Evolutionary conservation across 345 rosid genomes (phyloP), one percentile per base, ranked within the genome.

Genomic region (Nasturtium officinale): DNA sequence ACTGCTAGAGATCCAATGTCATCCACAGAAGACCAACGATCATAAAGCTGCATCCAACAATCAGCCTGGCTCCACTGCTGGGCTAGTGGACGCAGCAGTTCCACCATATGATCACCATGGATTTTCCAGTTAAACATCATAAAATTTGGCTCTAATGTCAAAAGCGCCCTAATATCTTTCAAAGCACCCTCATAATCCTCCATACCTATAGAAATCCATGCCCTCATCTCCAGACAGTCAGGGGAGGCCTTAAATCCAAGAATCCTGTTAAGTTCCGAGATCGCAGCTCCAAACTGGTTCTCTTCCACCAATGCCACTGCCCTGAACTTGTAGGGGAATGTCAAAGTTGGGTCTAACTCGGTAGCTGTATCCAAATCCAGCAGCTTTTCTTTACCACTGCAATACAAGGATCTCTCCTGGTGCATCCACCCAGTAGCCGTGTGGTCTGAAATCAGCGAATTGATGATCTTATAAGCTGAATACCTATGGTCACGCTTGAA

Each of bases 21-120:
- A 61, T 94, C 98, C 32, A 94, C 98, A 11, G 86, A 82, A 35
- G 97, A 94, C 98, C 98, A 94, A 32, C 91, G 83, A 80, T 94
- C 96, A 74, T 89, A 87, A 35, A 94, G 86, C 72, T 89, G 96
- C 96, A 91, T 89, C 98, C 97, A 94, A 75, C 97, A 91, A 71
- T 91, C 97, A 70, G 91, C 97, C 75, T 86, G 90, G 77, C 87
- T 88, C 85, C 86, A 88, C 71, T 87, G 88, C 75, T 84, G 96
- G 37, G 81, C 96, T 64, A 82, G 83, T 40, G 97, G 96, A 6
- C 78, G 75, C 11, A 94, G 88, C 68, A 87, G 74, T 79, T 91
- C 89, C 37, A 91, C 88, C 84, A 94, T 65, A 46, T 77, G 88
- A 54, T 94, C 92, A 43, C 90, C 88, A 9, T 73, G 87, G 82